phyloP scores from a whole-genome alignment of 768 basidiomycete species.

The Tricholoma sp. region DNA sequence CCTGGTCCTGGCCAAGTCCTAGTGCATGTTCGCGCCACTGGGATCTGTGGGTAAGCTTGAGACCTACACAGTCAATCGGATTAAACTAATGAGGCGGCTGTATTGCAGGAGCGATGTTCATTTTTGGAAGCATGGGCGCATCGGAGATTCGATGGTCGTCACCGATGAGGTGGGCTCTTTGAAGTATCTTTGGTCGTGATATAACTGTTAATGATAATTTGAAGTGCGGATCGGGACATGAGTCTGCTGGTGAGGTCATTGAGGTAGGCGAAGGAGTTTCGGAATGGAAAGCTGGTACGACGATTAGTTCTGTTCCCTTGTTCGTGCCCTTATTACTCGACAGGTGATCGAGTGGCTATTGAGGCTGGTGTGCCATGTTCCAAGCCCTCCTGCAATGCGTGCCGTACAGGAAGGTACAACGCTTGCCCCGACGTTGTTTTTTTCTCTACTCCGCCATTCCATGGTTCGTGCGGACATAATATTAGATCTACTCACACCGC shows the following conservation, averaged over 20 bases:
- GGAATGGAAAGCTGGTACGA: constrained; percentile 54
- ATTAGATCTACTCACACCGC: background rate
- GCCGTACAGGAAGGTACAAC: constrained; percentile 62
- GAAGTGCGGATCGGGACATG: constrained; percentile 66
- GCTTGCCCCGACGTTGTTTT: constrained; percentile 58
- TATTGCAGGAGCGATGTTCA: constrained; percentile 61
- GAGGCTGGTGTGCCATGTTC: constrained; percentile 69
- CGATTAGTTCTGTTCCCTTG: background rate
- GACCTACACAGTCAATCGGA: background rate
- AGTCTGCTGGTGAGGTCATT: constrained; percentile 63
- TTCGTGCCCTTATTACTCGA: background rate
- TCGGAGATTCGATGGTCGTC: constrained; percentile 68
- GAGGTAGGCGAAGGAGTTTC: constrained; percentile 64
- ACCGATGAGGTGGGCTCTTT: constrained; percentile 48
- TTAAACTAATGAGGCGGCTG: background rate
- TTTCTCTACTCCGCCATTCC: constrained; percentile 68
- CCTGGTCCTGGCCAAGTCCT: constrained; percentile 65
- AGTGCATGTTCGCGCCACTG: constrained; percentile 61
- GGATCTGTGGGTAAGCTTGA: constrained; percentile 57
- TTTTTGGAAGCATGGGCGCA: constrained; percentile 67
- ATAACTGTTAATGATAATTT: background rate
- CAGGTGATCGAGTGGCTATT: constrained; percentile 64
- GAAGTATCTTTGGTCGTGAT: background rate
- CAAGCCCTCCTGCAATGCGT: constrained; percentile 54
- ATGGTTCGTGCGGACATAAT: constrained; percentile 32